Evolutionary conservation across 1,284 basidiomycete genomes (phyloP), one percentile per base, ranked within the genome.

Genomic region (Tylopilus orsonianus): DNA sequence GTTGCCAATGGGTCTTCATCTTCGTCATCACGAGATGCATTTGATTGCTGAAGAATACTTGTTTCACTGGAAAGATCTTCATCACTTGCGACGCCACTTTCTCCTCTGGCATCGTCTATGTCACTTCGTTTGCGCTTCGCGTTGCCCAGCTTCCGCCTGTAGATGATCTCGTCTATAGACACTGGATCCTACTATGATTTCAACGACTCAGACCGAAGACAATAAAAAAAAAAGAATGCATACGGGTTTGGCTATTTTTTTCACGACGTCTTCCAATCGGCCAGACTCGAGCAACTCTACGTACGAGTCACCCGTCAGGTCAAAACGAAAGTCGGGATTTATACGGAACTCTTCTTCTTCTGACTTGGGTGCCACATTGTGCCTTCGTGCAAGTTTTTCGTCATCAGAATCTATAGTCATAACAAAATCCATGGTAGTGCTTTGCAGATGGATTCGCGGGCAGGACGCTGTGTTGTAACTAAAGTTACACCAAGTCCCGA

Each of bases 101-200:
- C 69, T 13, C 71, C 69, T 13, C 69, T 69, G 8, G 68, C 61
- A 8, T 65, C 67, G 33, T 71, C 64, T 48, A 67, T 71, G 5
- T 63, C 61, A 13, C 58, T 72, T 49, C 83, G 66, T 71, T 89
- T 88, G 49, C 83, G 75, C 65, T 89, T 87, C 26, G 70, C 69
- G 35, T 65, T 64, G 53, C 59, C 55, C 47, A 77, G 72, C 46
- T 74, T 80, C 48, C 86, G 75, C 49, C 85, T 75, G 39, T 83
- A 84, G 60, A 95, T 93, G 56, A 96, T 97, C 62, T 97, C 92
- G 69, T 97, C 91, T 9, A 97, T 86, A 37, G 88, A 92, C 41
- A 97, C 81, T 13, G 87, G 84, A 61, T 81, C 75, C 87, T 91
- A 53, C n/a, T 45, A 18, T 23, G 36, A 33, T 48, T 53, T 53